Evolutionary conservation across 176 grass and related monocot species (phyloP).

Genomic region (Microstegium vimineum): DNA sequence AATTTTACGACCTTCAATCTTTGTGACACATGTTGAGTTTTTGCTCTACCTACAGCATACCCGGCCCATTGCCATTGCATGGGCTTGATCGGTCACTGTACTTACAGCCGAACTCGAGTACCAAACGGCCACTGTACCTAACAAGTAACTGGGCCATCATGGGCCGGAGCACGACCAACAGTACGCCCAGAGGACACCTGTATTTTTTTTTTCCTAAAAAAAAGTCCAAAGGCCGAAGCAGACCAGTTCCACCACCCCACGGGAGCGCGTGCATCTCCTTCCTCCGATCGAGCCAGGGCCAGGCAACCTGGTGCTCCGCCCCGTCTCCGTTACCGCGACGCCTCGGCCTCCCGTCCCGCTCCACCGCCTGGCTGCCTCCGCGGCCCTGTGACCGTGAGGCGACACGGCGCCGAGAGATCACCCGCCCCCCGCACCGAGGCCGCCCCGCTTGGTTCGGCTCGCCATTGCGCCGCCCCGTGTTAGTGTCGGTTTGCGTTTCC

Average conservation of each 20-base stretch:
- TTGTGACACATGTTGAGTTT: too few species aligned
- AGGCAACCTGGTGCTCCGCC: neutral
- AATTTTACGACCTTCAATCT: too few species aligned
- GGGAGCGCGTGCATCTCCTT: neutral
- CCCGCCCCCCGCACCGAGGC: neutral
- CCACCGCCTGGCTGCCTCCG: neutral
- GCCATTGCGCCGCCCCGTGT: neutral
- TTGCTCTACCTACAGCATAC: too few species aligned
- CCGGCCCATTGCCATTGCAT: too few species aligned
- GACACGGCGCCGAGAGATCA: constrained; percentile 1
- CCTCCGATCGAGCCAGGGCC: constrained; percentile 11
- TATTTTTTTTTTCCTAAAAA: neutral
- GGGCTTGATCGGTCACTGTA: neutral
- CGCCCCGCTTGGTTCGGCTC: neutral
- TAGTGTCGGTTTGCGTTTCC: neutral
- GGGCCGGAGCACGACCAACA: neutral
- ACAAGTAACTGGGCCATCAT: neutral
- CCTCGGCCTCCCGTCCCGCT: neutral
- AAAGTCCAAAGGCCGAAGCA: neutral
- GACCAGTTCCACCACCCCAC: constrained; percentile 23
- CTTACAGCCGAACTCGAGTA: neutral
- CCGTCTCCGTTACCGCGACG: constrained; percentile 3
- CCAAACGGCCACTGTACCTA: neutral
- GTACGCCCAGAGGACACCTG: neutral
- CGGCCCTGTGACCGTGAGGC: constrained; percentile 8